Percentiles rank a stretch among this genome's conserved stretches.
Evolutionary conservation across 2,329 filamentous ascomycete genomes (phyloP).

Genomic region (Fusarium sp.): DNA sequence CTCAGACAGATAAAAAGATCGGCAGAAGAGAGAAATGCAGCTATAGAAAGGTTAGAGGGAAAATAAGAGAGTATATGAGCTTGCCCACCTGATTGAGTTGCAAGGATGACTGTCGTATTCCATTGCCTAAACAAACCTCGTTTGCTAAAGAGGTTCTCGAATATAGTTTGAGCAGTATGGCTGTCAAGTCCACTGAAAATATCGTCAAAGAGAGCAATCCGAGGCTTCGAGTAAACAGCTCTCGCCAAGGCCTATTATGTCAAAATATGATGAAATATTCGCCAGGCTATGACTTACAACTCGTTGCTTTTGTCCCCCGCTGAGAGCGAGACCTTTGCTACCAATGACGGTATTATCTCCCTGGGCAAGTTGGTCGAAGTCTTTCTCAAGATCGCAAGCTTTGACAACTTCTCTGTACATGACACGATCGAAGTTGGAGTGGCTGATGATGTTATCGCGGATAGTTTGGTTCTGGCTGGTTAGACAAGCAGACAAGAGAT

Average conservation of each 20-base stretch:
- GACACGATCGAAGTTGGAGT: conserved; percentile 44
- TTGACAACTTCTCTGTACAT: conserved; percentile 47
- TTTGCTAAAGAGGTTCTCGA: conserved; percentile 48
- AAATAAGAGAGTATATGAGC: not conserved
- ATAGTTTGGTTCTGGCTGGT: conserved; percentile 50
- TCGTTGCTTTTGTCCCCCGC: conserved; percentile 62
- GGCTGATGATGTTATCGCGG: conserved; percentile 54
- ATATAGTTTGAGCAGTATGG: conserved; percentile 52
- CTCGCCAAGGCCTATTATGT: conserved; percentile 53
- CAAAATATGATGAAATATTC: not conserved
- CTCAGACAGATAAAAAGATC: conserved; percentile 44
- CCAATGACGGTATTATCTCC: conserved; percentile 59
- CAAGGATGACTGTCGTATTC: conserved; percentile 55
- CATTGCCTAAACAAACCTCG: conserved; percentile 48
- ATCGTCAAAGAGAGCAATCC: conserved; percentile 55
- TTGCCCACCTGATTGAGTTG: conserved; percentile 51
- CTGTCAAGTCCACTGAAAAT: conserved; percentile 56
- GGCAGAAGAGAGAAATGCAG: conserved; percentile 48
- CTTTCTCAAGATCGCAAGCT: conserved; percentile 53
- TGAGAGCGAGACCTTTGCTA: conserved; percentile 60
- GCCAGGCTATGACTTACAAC: conserved; percentile 47
- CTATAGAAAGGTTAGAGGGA: conserved; percentile 40
- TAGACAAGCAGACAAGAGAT: not conserved
- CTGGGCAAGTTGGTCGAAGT: conserved; percentile 51
- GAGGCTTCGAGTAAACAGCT: conserved; percentile 54